A percentile compares a stretch with the other conserved stretches of the same genome.
These are phyloP conservation scores for Oryza punctata DNA, from an alignment of 176 grass and related monocot genomes.

Conservation along the genomic window DNA sequence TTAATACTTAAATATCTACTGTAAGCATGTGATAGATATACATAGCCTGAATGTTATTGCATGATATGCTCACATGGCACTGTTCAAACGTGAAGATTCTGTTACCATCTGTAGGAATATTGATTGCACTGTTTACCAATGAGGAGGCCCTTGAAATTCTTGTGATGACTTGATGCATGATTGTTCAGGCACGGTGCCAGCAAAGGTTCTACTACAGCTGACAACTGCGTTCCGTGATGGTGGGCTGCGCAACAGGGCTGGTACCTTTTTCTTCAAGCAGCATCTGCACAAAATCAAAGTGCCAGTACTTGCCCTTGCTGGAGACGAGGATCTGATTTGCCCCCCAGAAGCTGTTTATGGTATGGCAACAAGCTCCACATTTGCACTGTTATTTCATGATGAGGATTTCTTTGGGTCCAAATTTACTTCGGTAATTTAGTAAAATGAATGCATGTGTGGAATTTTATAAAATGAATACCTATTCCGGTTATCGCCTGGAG, in stretches of 20 bases:
- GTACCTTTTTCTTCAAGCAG: conserved; percentile 75
- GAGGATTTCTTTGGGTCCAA: not conserved
- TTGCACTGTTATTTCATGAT: conserved; percentile 3
- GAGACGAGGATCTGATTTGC: conserved; percentile 85
- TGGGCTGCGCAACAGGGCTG: conserved; percentile 64
- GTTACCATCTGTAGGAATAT: conserved; percentile 20
- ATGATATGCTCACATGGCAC: not conserved
- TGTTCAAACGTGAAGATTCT: conserved; percentile 5
- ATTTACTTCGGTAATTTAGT: not conserved
- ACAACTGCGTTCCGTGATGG: conserved; percentile 83
- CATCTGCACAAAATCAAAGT: conserved; percentile 69
- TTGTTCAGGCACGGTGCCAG: conserved; percentile 80
- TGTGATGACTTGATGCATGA: conserved; percentile 8
- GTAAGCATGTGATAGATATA: conserved; percentile 8
- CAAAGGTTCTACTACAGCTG: conserved; percentile 88
- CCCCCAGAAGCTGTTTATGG: conserved; percentile 91
- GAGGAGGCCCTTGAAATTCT: conserved; percentile 21
- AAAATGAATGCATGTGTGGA: not conserved
- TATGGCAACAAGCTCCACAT: conserved; percentile 33
- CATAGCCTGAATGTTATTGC: not conserved
- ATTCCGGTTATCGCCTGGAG: not conserved
- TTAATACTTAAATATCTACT: not conserved
- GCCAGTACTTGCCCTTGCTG: conserved; percentile 85
- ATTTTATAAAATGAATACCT: conserved; percentile 3
- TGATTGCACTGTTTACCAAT: not conserved